Evolutionary conservation across 164 flowering plant species (phyloP).

Genomic region (Chimonanthus praecox): DNA sequence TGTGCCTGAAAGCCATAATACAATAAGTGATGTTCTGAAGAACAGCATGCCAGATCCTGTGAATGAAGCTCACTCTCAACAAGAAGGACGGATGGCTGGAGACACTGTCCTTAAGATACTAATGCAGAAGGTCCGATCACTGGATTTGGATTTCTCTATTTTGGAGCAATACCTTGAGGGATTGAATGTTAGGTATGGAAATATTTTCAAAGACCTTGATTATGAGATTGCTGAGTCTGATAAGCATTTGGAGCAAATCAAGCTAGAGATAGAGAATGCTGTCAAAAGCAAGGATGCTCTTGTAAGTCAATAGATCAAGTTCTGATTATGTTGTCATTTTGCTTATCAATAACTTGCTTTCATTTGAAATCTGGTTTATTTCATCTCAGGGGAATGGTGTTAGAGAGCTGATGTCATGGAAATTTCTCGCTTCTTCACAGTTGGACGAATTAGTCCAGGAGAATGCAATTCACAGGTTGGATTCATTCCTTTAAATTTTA

Average conservation of each 20-base stretch:
- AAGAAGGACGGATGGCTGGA: constrained; percentile 80
- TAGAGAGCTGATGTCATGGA: constrained; percentile 66
- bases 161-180: constrained; percentile 85
- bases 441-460: constrained; percentile 51
- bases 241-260: constrained; percentile 43
- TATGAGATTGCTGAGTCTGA: constrained; percentile 57
- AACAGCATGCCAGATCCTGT: constrained; percentile 45
- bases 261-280: constrained; percentile 42
- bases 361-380: constrained; percentile 4
- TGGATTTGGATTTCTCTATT: constrained; percentile 74
- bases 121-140: constrained; percentile 84
- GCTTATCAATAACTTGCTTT: neutral
- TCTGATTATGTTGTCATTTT: neutral
- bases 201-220: constrained; percentile 65
- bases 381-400: constrained; percentile 64
- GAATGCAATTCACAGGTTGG: constrained; percentile 72
- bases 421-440: constrained; percentile 59
- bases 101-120: constrained; percentile 91
- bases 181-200: constrained; percentile 63
- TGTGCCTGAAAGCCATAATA: constrained; percentile 18
- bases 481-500: constrained; percentile 1
- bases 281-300: constrained; percentile 44
- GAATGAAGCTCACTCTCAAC: constrained; percentile 58
- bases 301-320: constrained; percentile 39
- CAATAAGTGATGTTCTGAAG: constrained; percentile 25